Base-by-base conservation (phyloP, 179 eudicot species). In the Patellifolia procumbens region DNA sequence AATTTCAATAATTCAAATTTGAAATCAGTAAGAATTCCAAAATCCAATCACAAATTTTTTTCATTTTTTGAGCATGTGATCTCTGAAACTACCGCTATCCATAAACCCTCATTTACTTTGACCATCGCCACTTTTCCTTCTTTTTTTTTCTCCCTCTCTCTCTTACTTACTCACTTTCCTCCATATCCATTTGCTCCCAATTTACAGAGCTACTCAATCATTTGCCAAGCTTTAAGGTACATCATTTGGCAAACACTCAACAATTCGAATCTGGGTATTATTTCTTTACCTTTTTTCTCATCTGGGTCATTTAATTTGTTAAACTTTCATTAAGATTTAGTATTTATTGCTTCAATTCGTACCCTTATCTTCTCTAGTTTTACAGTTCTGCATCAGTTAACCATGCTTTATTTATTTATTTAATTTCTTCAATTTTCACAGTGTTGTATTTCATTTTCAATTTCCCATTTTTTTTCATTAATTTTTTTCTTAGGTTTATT, bases 221-320 rank as follows among this genome's bases (percentile, higher is more conserved):
- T 28, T 66, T 66, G 22, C 35, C 53, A 46, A 46, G 32, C 16
- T 68, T 66, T n/a, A 37, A 65, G 15, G 15, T 11, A 26, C 22
- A 5, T 65, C 31, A 9, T 46, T 9, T 9, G 12, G 11, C 16
- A 39, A 68, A 46, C 24, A 68, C 45, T 55, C 10, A 61, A 6
- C 32, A 35, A 62, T 16, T 78, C 37, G 12, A 24, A 78, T 63
- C 72, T 62, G 72, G 81, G 81, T 78, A 78, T 62, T 24, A 55
- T 71, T 7, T 76, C 64, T 49, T 51, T 78, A 15, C 3, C 10
- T 32, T 28, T 68, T 22, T 75, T 68, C 59, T 65, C 20, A 39
- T 43, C 17, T 75, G 24, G 39, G 61, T 65, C 45, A 17, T 16
- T 43, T 26, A 37, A 28, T 20, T 28, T 69, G 70, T 58, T 8